Evolutionary conservation across 495 filamentous ascomycete genomes (phyloP), one percentile per base, ranked within the genome.

Genomic region (Aspergillus sparsus): DNA sequence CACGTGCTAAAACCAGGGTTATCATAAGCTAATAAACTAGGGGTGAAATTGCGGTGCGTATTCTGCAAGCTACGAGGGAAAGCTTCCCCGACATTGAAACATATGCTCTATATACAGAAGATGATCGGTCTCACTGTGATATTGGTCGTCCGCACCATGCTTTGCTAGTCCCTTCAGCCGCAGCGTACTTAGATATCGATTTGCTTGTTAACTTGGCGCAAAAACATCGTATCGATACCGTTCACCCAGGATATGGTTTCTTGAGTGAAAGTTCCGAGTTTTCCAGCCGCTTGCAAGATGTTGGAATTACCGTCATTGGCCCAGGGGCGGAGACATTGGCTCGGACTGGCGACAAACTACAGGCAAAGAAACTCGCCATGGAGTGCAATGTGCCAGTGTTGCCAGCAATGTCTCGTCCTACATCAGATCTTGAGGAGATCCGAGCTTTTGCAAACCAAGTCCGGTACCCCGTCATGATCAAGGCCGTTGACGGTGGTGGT

Each of bases 211-310:
- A 70, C 2, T 50, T 85, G 21, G 80, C 57, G 6, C 75, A 77
- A 57, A 71, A 80, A 46, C 67, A 85, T 63, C 63, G 62, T 0
- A 81, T 85, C n/a, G 80, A 87, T 58, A 71, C 82, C 11, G 72
- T 87, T 5, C 83, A 86, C 64, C 84, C 85, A 0, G 85, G 85
- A 0, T 87, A 87, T 71, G 85, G 85, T 9, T 87, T 87, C 56
- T 72, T 87, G 3, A 83, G 82, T 31, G 85, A 87, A 64, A 84
- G 77, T 53, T 68, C 79, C 12, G 81, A 82, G 3, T 84, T 87
- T 58, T 73, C 82, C 0, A 60, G 60, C 13, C 74, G 77, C 16
- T 81, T 84, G 78, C 68, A 80, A 9, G 78, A 83, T 62, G 77
- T 74, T 12, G 71, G 76, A 2, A 66, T 76, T 13, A 60, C 74